A percentile compares a stretch with the other conserved stretches of the same genome.
phyloP scores from a whole-genome alignment of 2,329 filamentous ascomycete genomes.

The Xylariaceae sp. region DNA sequence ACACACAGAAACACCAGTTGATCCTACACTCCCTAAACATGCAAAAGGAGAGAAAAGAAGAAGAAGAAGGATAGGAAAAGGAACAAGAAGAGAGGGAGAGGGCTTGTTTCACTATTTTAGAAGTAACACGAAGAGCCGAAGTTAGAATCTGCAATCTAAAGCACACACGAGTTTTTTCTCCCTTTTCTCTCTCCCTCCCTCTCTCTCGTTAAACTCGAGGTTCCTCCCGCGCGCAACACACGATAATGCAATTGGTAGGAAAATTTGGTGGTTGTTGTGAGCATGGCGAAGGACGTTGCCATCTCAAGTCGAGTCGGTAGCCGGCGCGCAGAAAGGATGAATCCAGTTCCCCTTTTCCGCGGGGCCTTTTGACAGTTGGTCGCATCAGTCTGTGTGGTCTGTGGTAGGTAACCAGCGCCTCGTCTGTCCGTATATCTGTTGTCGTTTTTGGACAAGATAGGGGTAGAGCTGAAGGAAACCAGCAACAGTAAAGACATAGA shows the following conservation, averaged over 20 bases:
- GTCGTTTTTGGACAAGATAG: no score
- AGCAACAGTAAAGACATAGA: no score
- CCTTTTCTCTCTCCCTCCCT: background rate
- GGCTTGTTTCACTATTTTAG: background rate
- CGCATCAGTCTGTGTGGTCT: background rate
- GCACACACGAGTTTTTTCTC: background rate
- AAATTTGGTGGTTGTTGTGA: background rate
- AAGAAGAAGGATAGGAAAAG: background rate
- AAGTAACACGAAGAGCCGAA: background rate
- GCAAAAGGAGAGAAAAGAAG: background rate
- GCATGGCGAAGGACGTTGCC: background rate
- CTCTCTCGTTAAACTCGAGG: background rate
- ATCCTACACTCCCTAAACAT: background rate
- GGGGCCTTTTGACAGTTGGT: background rate
- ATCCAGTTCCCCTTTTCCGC: background rate
- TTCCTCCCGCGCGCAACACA: background rate
- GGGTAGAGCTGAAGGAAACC: no score
- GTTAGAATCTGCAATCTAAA: no score
- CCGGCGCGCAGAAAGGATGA: background rate
- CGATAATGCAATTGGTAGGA: background rate
- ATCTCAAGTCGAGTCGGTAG: background rate
- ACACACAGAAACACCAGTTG: background rate
- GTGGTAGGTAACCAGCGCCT: no score
- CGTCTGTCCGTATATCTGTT: background rate
- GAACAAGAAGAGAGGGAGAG: background rate